Base-by-base conservation (phyloP, 768 basidiomycete genomes). In the Lactifluus volemus region DNA sequence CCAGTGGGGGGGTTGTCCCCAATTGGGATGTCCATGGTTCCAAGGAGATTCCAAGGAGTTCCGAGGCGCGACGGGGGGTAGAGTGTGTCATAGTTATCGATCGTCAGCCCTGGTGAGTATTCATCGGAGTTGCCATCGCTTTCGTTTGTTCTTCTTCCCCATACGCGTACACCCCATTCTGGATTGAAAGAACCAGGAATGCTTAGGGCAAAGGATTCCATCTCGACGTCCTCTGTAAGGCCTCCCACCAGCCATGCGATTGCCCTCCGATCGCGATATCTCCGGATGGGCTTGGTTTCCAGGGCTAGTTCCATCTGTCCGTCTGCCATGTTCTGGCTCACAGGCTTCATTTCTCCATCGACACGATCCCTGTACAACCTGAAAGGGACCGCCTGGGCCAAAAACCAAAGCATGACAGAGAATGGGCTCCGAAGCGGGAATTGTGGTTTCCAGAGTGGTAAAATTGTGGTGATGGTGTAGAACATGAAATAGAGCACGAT, bases 291-390 rank as follows among this genome's bases (percentile, higher is more conserved):
- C 8, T 48, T 47, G 30, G 58, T 29, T 53, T 61, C 48, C 63
- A 65, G 61, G 4, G 60, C 63, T 8, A 65, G 52, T n/a, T 58
- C 54, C 30, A 58, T 53, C 39, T 56, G 63, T 17, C 52, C 60
- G 11, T 58, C 56, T 17, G 56, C 53, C 60, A 65, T 65, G 12
- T 58, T 51, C 10, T 51, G 30, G 42, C 60, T 64, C 29, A 64
- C 47, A 2, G 25, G 45, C 11, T 49, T 39, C 15, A 17, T 30
- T 14, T 21, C 32, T 2, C 42, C 30, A 3, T 29, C 34, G 11
- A 32, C 39, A 34, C 48, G 53, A 11, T 62, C 44, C 7, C 48
- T 49, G 49, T 10, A 49, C 14, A 3, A 2, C 9, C 53, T 60
- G 3, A 5, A 30, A 17, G 4, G 7, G 14, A 50, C 14, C 19